A percentile compares a stretch with the other conserved stretches of the same genome.
Conservation (phyloP, 768 basidiomycete species). For the Auriscalpium vulgare region DNA sequence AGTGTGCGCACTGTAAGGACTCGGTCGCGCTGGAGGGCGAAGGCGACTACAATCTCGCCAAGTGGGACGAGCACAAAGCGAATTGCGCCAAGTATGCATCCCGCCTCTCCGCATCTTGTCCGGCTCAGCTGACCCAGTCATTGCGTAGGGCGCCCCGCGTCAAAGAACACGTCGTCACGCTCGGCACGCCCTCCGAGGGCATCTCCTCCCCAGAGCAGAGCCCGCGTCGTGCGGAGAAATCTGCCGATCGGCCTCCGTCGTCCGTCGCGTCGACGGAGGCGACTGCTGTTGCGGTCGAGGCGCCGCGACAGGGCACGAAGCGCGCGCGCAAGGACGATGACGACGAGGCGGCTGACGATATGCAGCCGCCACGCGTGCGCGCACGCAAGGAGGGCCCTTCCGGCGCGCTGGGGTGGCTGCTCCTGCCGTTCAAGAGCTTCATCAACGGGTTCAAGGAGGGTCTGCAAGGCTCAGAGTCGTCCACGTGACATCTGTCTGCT, state of each 20-base stretch:
- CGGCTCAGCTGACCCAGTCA: no score
- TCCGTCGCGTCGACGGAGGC: slow-evolving; percentile 28
- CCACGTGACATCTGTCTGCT: slow-evolving; percentile 1
- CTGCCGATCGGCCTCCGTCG: slow-evolving; percentile 13
- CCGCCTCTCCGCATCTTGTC: not conserved
- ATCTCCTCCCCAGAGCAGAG: not conserved
- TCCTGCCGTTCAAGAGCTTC: slow-evolving; percentile 12
- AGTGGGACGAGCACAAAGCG: slow-evolving; percentile 58
- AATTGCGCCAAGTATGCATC: slow-evolving; percentile 34
- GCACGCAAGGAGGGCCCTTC: slow-evolving; percentile 40
- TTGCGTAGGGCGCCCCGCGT: no score
- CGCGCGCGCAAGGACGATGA: slow-evolving; percentile 36
- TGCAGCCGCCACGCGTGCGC: slow-evolving; percentile 43
- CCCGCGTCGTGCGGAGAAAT: slow-evolving; percentile 6
- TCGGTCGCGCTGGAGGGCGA: slow-evolving; percentile 38
- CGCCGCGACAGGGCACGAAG: slow-evolving; percentile 32
- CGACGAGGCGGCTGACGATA: slow-evolving; percentile 16
- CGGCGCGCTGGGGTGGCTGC: slow-evolving; percentile 9
- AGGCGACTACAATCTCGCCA: slow-evolving; percentile 50
- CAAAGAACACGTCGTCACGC: no score
- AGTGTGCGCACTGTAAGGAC: slow-evolving; percentile 44
- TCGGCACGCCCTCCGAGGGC: not conserved
- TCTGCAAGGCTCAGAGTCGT: not conserved
- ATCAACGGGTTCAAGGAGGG: slow-evolving; percentile 12
- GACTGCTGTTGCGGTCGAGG: slow-evolving; percentile 30